These are phyloP conservation scores for Microbotryomycetes sp. DNA, from an alignment of 1,284 basidiomycete genomes.

Conservation along the genomic window DNA sequence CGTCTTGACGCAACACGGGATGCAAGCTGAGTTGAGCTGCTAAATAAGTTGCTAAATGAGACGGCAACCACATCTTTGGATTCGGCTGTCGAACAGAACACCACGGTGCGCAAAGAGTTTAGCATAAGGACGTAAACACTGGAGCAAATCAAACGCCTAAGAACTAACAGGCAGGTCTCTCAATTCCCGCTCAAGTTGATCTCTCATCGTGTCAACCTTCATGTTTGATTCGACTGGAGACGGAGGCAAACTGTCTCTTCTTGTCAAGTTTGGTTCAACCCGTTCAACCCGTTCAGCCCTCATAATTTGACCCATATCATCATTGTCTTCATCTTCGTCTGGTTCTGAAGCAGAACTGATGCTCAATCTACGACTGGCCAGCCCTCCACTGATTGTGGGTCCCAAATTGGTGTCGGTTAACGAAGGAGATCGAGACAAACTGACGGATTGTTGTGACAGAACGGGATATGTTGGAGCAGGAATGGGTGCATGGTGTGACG, in stretches of 20 bases:
- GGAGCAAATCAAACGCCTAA: no score
- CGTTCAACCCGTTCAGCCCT: neutral
- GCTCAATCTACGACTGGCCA: constrained; percentile 4
- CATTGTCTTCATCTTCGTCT: constrained; percentile 2
- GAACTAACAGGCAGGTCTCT: constrained; percentile 10
- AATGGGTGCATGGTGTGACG: constrained; percentile 8
- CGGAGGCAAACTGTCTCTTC: neutral
- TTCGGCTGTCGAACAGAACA: constrained; percentile 8
- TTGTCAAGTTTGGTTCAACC: neutral
- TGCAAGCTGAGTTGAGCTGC: constrained; percentile 13
- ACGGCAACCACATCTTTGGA: constrained; percentile 28
- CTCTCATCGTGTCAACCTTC: neutral
- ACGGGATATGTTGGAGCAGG: constrained; percentile 12
- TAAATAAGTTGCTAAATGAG: constrained; percentile 29
- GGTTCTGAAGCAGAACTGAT: neutral
- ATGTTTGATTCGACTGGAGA: neutral
- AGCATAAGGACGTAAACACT: neutral
- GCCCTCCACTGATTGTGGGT: constrained; percentile 22
- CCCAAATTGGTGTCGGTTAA: neutral
- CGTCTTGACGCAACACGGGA: constrained; percentile 20
- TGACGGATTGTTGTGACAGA: constrained; percentile 15
- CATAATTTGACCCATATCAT: neutral
- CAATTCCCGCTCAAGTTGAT: constrained; percentile 18
- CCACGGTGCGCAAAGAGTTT: neutral
- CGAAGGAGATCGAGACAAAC: constrained; percentile 6